These are phyloP conservation scores for Coffea canephora DNA, from an alignment of 257 asterid species.

Conservation along the genomic window DNA sequence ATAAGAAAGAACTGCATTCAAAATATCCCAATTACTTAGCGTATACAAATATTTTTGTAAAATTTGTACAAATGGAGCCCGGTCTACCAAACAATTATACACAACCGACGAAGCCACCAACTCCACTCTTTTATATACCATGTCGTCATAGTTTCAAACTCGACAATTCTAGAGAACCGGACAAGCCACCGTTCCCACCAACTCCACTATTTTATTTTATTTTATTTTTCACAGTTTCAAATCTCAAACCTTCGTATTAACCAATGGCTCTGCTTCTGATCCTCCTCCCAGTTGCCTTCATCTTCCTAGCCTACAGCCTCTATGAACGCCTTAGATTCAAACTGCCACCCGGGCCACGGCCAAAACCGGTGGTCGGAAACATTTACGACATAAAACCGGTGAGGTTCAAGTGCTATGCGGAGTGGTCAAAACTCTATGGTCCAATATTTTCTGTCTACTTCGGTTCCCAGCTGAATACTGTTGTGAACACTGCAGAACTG, in stretches of 20 bases:
- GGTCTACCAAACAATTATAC: too few relatives aligned
- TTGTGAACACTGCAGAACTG: conserved; percentile 27
- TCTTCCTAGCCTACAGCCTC: conserved; percentile 41
- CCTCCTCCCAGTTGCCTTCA: conserved; percentile 24
- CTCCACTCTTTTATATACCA: too few relatives aligned
- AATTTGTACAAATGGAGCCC: too few relatives aligned
- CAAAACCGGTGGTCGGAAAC: conserved; percentile 36
- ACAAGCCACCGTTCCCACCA: not conserved
- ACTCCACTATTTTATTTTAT: not conserved
- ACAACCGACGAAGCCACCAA: too few relatives aligned
- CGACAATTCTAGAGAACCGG: not conserved
- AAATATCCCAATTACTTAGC: too few relatives aligned
- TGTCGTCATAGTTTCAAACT: not conserved
- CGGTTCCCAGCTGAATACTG: conserved; percentile 34
- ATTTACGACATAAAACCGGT: conserved; percentile 24
- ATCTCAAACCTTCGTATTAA: not conserved
- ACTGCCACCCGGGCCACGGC: conserved; percentile 37
- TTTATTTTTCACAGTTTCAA: too few relatives aligned
- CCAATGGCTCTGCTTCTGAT: conserved; percentile 34
- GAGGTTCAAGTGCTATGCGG: conserved; percentile 28
- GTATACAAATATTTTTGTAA: too few relatives aligned
- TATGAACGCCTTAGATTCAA: conserved; percentile 39
- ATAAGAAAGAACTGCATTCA: too few relatives aligned
- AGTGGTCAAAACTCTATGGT: conserved; percentile 33
- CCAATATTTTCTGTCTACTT: conserved; percentile 35